Percentiles rank a stretch among this genome's conserved stretches.
phyloP scores from a whole-genome alignment of 1,284 basidiomycete genomes.

The Trichosporon sp. region DNA sequence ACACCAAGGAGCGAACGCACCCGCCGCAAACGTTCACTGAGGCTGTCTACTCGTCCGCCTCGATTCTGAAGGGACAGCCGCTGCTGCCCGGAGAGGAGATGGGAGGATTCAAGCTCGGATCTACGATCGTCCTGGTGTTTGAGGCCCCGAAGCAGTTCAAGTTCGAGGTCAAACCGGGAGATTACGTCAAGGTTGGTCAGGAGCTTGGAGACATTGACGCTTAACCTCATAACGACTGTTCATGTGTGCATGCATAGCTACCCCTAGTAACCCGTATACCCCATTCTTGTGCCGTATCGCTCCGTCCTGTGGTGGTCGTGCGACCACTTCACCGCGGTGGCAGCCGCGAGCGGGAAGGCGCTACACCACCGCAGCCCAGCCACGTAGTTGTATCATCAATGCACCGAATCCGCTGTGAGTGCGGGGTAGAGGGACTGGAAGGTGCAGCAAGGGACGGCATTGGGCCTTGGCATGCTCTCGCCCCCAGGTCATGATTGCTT shows the following conservation, averaged over 20 bases:
- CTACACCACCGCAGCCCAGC: not conserved
- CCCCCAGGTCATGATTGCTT: not conserved
- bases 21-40: conserved; percentile 89
- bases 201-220: conserved; percentile 46
- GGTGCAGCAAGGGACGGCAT: not conserved
- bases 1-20: conserved; percentile 68
- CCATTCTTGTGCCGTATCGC: not conserved
- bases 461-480: not conserved
- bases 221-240: conserved; percentile 18
- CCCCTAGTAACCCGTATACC: not conserved
- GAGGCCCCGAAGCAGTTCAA: conserved; percentile 86
- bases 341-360: not conserved
- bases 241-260: conserved; percentile 20
- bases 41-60: conserved; percentile 83
- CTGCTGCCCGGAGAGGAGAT: conserved; percentile 87
- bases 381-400: not conserved
- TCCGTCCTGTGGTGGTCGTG: not conserved
- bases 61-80: conserved; percentile 85
- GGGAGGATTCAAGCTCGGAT: conserved; percentile 94
- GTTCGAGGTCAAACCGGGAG: conserved; percentile 76
- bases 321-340: not conserved
- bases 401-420: conserved; percentile 6
- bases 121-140: conserved; percentile 94
- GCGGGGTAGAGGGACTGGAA: not conserved
- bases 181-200: conserved; percentile 88